Evolutionary conservation across 2,329 filamentous ascomycete genomes (phyloP), one percentile per base, ranked within the genome.

Genomic region (Colletotrichum sp.): DNA sequence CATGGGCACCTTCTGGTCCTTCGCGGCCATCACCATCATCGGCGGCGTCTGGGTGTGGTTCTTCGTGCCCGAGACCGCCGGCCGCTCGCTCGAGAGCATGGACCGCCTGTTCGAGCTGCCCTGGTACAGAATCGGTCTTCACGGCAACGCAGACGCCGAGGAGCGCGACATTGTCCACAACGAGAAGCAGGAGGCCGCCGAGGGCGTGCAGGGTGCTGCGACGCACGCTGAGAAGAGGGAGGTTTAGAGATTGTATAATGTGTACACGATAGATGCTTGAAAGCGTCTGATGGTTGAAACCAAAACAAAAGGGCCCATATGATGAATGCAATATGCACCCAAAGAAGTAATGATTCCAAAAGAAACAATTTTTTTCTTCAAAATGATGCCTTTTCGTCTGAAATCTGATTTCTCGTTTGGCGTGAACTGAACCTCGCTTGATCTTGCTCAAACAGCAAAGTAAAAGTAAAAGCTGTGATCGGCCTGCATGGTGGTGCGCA

Each of bases 1-100:
- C 49, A 91, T 89, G 75, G 95, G 95, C 0, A 96, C 94, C 0
- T 96, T 96, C 87, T 93, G 93, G 90, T 94, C 93, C 85, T 96
- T 96, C 83, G 88, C 90, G 0, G 91, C 89, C 4, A 88, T 96
- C 12, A 96, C 94, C 0, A 78, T 93, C 1, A 60, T 95, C 6
- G 94, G 94, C 34, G 91, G 93, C 5, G 36, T 89, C 5, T 96
- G 93, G 93, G 94, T 94, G 5, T 94, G 89, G 88, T 90, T 95
- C 83, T 93, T 90, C 77, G 89, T 96, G 2, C 94, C 94, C 0
- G 94, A 96, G 87, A 95, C 93, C 0, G 90, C 90, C 1, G 94
- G 94, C 0, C 87, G 89, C n/a, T 87, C 86, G 66, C 87, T 94
- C 9, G 93, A 94, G 86, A 91, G 88, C 78, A 95, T 96, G 90